Percentiles rank a stretch among this genome's conserved stretches.
Evolutionary conservation across 495 filamentous ascomycete genomes (phyloP).

Genomic region (Tetracladium setigerum): DNA sequence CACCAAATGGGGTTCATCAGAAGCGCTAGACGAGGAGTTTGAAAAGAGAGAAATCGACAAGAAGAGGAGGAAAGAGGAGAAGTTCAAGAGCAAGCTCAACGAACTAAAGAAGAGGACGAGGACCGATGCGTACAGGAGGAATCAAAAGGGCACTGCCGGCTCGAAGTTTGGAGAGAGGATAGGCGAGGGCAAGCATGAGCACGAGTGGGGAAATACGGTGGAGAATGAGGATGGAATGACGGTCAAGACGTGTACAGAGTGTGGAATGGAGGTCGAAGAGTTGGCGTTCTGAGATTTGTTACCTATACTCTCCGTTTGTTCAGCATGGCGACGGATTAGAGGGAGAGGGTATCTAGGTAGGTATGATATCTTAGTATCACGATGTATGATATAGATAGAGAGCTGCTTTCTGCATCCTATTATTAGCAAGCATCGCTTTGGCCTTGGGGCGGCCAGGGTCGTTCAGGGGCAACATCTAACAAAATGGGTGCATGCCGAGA

Average conservation of each 20-base stretch:
- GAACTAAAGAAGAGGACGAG: constrained; percentile 91
- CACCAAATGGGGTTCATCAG: constrained; percentile 74
- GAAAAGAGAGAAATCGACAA: constrained; percentile 70
- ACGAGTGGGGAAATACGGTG: constrained; percentile 82
- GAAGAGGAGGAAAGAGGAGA: constrained; percentile 81
- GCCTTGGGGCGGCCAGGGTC: too few species aligned
- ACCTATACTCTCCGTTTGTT: too few species aligned
- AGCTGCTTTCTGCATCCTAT: too few species aligned
- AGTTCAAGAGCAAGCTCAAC: constrained; percentile 80
- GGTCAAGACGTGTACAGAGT: constrained; percentile 78
- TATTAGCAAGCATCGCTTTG: too few species aligned
- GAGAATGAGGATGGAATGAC: constrained; percentile 74
- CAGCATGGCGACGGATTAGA: too few species aligned
- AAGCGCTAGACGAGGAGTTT: constrained; percentile 85
- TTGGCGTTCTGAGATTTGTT: constrained; percentile 62
- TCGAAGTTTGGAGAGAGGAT: constrained; percentile 73
- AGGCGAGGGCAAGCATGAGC: constrained; percentile 66
- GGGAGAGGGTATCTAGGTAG: too few species aligned
- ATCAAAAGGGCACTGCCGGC: constrained; percentile 37
- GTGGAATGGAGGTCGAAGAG: constrained; percentile 97
- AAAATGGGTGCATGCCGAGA: too few species aligned
- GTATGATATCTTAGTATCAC: too few species aligned
- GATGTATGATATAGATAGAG: too few species aligned
- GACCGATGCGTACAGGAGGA: constrained; percentile 79
- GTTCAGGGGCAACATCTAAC: too few species aligned